A percentile compares a stretch with the other conserved stretches of the same genome.
phyloP scores from a whole-genome alignment of 2,329 filamentous ascomycete species.

The Amauroascus niger region DNA sequence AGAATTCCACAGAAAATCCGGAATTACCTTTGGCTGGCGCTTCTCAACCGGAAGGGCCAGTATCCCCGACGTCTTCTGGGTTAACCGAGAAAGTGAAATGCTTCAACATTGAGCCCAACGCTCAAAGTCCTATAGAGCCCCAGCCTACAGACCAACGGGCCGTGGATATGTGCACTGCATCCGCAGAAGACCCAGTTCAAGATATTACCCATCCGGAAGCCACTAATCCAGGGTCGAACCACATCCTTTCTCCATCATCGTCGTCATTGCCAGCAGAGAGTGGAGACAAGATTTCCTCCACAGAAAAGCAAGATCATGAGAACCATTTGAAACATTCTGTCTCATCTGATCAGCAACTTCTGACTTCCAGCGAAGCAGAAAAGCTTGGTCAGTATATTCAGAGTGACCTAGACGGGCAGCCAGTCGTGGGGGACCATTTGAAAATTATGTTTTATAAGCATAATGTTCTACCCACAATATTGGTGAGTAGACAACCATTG shows the following conservation, averaged over 20 bases:
- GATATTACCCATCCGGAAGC: neutral
- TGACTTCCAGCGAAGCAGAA: conserved; percentile 4
- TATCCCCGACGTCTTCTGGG: conserved; percentile 44
- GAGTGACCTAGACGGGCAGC: conserved; percentile 52
- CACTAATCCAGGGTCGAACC: neutral
- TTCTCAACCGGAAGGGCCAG: conserved; percentile 24
- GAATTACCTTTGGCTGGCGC: neutral
- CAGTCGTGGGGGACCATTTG: conserved; percentile 85
- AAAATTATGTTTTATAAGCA: conserved; percentile 97
- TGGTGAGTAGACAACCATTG: conserved; percentile 51
- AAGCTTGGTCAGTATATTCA: conserved; percentile 40
- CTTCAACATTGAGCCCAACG: conserved; percentile 48
- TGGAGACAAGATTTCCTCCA: neutral
- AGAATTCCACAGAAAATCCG: conserved; percentile 3
- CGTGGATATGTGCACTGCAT: conserved; percentile 27
- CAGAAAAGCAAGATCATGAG: neutral
- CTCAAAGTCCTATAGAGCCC: conserved; percentile 28
- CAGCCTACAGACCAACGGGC: conserved; percentile 20
- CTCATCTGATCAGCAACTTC: conserved; percentile 9
- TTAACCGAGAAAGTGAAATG: conserved; percentile 46
- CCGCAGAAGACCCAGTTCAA: conserved; percentile 9
- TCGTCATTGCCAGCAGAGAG: neutral
- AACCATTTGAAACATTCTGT: conserved; percentile 20
- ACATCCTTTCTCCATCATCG: neutral
- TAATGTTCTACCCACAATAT: conserved; percentile 84